phyloP scores from a whole-genome alignment of 2,329 filamentous ascomycete genomes.

The Scedosporium boydii region DNA sequence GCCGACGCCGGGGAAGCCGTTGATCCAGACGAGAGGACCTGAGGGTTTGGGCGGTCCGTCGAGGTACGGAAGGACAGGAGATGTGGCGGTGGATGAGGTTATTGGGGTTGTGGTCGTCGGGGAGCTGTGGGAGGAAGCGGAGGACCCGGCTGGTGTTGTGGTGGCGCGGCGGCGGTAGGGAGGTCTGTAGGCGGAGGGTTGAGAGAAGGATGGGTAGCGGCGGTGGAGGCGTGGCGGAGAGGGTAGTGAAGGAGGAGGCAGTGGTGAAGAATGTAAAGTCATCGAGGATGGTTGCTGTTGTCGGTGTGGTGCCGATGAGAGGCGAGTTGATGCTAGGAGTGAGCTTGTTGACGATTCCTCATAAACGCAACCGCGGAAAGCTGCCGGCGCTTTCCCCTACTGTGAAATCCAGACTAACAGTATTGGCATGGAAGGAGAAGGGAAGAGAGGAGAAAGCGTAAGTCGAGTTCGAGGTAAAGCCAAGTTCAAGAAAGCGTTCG shows the following conservation, averaged over 20 bases:
- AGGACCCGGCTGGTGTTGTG: neutral
- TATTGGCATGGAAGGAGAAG: neutral
- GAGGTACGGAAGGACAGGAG: neutral
- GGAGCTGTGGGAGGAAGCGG: conserved; percentile 8
- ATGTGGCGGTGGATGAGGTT: neutral
- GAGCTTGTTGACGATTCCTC: neutral
- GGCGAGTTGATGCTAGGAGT: neutral
- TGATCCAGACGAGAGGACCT: conserved; percentile 17
- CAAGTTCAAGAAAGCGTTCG: neutral
- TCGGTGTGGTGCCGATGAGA: neutral
- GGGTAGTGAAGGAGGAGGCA: neutral
- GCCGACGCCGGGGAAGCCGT: conserved; percentile 21
- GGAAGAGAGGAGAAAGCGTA: neutral
- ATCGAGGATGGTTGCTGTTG: neutral
- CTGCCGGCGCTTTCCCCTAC: neutral
- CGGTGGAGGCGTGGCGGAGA: neutral
- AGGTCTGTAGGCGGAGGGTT: neutral
- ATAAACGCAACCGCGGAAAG: neutral
- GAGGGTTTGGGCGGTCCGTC: neutral
- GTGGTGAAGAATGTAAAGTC: neutral
- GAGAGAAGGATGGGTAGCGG: neutral
- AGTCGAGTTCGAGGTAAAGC: neutral
- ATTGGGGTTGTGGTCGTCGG: neutral
- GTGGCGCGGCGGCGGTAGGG: neutral
- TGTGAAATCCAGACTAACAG: neutral